Evolutionary conservation across 129 eudicot species (phyloP), one percentile per base, ranked within the genome.

Genomic region (Flaveria bidentis): DNA sequence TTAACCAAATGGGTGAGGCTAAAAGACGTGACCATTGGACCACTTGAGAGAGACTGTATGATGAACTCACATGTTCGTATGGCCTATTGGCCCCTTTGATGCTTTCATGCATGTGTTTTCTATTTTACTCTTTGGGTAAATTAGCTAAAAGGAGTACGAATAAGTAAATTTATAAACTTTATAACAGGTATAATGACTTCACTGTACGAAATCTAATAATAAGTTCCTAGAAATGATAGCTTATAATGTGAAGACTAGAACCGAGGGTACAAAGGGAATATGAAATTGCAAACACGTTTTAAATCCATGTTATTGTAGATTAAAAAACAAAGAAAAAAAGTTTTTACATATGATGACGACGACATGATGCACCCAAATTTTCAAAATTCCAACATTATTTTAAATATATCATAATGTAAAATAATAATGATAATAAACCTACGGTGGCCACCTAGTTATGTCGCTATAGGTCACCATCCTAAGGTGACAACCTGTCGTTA

Each of bases 51-150:
- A 41, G 70, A 67, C 61, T 42, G 10, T 51, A 22, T 52, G 52
- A 25, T 20, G 23, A 73, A 73, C 69, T 79, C 83, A 80, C 83
- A 80, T 80, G 84, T 36, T 36, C 41, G 41, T 36, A 36, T 46
- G 61, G 45, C 44, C 67, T 36, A 36, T 36, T 67, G 84, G 74
- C 58, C 84, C 79, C 79, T 69, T 63, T 28, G 22, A 7, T 64
- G 22, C 22, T 30, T 33, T 52, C 5, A 10, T 73, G 22, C 9
- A 72, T 72, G 74, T 17, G 76, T 30, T 42, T 17, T 60, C 2
- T 17, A 12, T 67, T 1, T 12, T 11, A 25, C 10, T 61, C 62
- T 22, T 44, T 51, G 11, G 15, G 13, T 7, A 15, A 5, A 60
- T n/a, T n/a, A 15, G 46, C 62, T 63, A 47, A 16, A 56, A 33